phyloP scores from a whole-genome alignment of 2,329 filamentous ascomycete genomes.

The Annulohypoxylon truncatum region DNA sequence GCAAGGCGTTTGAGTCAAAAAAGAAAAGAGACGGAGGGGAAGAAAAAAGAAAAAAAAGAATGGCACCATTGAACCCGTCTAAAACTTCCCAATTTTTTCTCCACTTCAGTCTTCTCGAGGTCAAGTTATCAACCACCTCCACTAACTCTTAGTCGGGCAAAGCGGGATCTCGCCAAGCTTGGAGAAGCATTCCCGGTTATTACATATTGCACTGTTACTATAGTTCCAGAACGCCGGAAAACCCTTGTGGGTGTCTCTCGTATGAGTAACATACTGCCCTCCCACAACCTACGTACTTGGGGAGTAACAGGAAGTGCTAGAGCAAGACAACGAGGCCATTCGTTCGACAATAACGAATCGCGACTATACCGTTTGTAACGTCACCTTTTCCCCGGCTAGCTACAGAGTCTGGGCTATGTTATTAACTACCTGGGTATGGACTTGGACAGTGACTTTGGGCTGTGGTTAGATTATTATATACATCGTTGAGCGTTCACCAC shows the following conservation, averaged over 20 bases:
- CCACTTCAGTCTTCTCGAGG: neutral
- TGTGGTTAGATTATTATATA: constrained; percentile 1
- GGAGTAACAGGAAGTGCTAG: neutral
- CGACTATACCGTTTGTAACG: neutral
- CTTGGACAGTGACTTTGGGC: neutral
- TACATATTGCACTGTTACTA: constrained; percentile 12
- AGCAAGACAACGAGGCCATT: neutral
- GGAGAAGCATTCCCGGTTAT: constrained; percentile 11
- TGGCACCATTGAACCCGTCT: constrained; percentile 5
- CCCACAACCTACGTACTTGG: neutral
- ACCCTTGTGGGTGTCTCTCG: neutral
- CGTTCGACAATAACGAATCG: neutral
- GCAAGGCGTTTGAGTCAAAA: neutral
- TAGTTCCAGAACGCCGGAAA: constrained; percentile 14
- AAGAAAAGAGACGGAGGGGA: too few species aligned
- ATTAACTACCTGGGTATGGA: neutral
- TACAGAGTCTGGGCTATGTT: neutral
- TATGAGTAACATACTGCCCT: neutral
- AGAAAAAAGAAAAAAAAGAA: constrained; percentile 1
- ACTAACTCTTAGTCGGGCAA: neutral
- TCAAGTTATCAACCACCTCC: neutral
- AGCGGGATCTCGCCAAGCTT: constrained; percentile 25
- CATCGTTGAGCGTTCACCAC: neutral
- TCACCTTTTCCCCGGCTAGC: neutral
- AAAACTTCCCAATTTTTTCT: neutral